A percentile compares a stretch with the other conserved stretches of the same genome.
phyloP scores from a whole-genome alignment of 2,329 filamentous ascomycete species.

The Periconia digitata region DNA sequence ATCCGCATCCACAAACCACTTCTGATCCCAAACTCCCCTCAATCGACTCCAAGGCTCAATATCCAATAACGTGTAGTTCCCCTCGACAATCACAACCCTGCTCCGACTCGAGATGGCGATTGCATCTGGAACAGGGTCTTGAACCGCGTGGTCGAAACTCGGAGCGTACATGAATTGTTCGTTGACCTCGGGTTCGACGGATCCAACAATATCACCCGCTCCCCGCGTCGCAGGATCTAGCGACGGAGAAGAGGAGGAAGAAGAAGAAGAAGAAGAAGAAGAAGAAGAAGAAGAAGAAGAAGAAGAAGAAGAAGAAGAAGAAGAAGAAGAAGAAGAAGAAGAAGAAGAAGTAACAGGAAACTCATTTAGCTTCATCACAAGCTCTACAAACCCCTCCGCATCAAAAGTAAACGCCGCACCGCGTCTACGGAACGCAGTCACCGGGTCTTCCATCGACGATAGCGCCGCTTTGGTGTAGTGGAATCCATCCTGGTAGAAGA shows the following conservation, averaged over 20 bases:
- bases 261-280: no score
- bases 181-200: no score
- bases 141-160: conserved; percentile 27
- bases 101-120: conserved; percentile 22
- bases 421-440: conserved; percentile 22
- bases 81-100: conserved; percentile 26
- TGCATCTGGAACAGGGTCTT: conserved; percentile 22
- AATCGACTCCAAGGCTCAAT: background rate
- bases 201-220: no score
- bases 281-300: no score
- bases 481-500: conserved; percentile 27
- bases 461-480: conserved; percentile 23
- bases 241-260: no score
- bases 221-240: no score
- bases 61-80: conserved; percentile 24
- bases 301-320: no score
- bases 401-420: conserved; percentile 32
- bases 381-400: conserved; percentile 19
- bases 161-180: conserved; percentile 21
- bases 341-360: conserved; percentile 17
- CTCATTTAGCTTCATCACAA: conserved; percentile 16
- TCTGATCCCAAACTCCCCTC: background rate
- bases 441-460: conserved; percentile 18
- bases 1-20: conserved; percentile 4
- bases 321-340: conserved; percentile 9